Base-by-base conservation (phyloP, 345 rosid genomes). In the Nasturtium officinale region DNA sequence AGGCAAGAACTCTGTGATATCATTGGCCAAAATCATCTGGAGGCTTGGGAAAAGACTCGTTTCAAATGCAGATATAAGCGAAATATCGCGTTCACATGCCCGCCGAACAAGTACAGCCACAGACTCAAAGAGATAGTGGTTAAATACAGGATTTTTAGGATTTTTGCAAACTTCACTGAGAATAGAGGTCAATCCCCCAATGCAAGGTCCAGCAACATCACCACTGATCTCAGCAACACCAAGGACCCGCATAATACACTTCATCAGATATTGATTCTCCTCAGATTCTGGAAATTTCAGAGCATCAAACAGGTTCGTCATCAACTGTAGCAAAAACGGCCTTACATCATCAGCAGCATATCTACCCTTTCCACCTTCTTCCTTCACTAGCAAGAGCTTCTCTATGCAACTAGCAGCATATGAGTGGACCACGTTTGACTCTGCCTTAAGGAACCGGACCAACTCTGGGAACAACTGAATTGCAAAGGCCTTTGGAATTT, bases 231-330 rank as follows among this genome's bases (percentile, higher is more conserved):
- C 97, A 21, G 97, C 96, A 63, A 89, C 84, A 33, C 96, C 91
- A 61, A 96, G 88, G 66, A 92, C 90, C 30, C 99, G 87, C 97
- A 92, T 89, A 73, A 96, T 89, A 82, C 98, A 89, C 79, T 92
- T 96, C 99, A 96, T 96, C 30, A 90, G 67, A 68, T 92, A 96
- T 6, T 92, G 99, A 76, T 96, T 96, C 85, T 92, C 98, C 87
- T 87, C 97, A 3, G 99, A 96, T 69, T 96, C 99, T 1, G 86
- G 78, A 82, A 87, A 85, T 79, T 82, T 89, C 72, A 96, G 74
- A 38, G 92, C 96, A 54, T 76, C 83, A 64, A 96, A 92, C 38
- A 96, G 91, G 74, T 92, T 89, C 50, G 65, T 84, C 92, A 92
- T 90, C 67, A 81, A 75, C 66, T 67, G 71, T 16, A 69, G 81